These are phyloP conservation scores for Arthrobotrys pseudoclavata DNA, from an alignment of 2,329 filamentous ascomycete species.

Conservation along the genomic window DNA sequence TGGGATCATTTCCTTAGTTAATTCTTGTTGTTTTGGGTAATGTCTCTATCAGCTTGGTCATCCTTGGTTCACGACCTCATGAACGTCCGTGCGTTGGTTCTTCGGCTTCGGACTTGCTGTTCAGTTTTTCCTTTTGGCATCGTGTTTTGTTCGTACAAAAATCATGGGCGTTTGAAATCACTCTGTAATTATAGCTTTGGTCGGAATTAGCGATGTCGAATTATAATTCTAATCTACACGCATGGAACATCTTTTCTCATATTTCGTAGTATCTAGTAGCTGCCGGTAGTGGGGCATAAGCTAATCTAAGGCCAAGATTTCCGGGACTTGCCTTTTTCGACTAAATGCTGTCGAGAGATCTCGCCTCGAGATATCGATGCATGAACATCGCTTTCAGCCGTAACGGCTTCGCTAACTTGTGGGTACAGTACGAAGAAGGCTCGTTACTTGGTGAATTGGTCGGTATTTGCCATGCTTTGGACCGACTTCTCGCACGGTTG, in stretches of 20 bases:
- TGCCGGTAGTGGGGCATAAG: not conserved
- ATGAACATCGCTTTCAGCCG: conserved; percentile 6
- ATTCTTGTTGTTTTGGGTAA: conserved; percentile 53
- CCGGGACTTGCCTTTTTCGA: conserved; percentile 12
- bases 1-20: conserved; percentile 45
- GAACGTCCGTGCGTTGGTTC: conserved; percentile 57
- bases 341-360: conserved; percentile 4
- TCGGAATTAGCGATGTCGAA: conserved; percentile 57
- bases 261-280: not conserved
- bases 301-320: conserved; percentile 15
- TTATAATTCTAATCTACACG: conserved; percentile 60
- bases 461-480: conserved; percentile 8
- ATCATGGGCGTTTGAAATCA: conserved; percentile 56
- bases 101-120: conserved; percentile 56
- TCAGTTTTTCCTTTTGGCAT: conserved; percentile 20
- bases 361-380: conserved; percentile 22
- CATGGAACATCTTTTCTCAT: conserved; percentile 30
- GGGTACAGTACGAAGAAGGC: not conserved
- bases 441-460: not conserved
- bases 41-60: conserved; percentile 56
- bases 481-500: conserved; percentile 2
- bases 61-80: conserved; percentile 58
- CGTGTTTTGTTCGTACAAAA: conserved; percentile 38
- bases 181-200: conserved; percentile 58
- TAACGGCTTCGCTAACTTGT: conserved; percentile 23